A percentile compares a stretch with the other conserved stretches of the same genome.
These are phyloP conservation scores for Cicer yamashitae DNA, from an alignment of 306 rosid genomes.

Conservation along the genomic window DNA sequence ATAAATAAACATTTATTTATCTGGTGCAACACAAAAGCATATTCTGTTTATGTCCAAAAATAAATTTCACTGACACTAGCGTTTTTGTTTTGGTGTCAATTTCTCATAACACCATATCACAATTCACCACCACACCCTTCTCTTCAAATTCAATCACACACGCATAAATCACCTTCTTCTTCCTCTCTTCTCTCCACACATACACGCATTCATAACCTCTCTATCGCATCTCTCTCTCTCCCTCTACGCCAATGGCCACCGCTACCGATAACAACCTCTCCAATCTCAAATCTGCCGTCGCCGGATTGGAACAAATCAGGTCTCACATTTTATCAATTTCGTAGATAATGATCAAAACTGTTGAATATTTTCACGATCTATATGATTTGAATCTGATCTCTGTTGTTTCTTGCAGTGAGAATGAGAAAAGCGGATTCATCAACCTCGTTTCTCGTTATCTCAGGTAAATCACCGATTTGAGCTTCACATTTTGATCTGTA, in stretches of 20 bases:
- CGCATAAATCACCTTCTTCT: conserved; percentile 6
- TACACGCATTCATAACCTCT: background rate
- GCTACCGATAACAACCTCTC: conserved; percentile 59
- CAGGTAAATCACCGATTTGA: conserved; percentile 61
- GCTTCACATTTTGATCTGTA: background rate
- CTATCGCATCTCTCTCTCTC: conserved; percentile 29
- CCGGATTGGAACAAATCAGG: conserved; percentile 85
- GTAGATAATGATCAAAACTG: background rate
- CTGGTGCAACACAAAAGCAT: conserved; percentile 15
- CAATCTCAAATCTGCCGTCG: conserved; percentile 69
- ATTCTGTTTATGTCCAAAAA: conserved; percentile 15
- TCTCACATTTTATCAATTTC: conserved; percentile 30
- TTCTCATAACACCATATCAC: background rate
- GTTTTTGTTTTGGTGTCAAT: conserved; percentile 24
- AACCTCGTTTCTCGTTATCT: conserved; percentile 89
- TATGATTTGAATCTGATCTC: conserved; percentile 42
- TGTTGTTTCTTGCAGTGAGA: conserved; percentile 59
- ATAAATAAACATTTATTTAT: background rate
- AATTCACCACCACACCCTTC: background rate
- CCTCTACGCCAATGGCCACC: conserved; percentile 62
- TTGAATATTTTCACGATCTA: background rate
- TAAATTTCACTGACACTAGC: background rate
- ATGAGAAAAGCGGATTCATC: conserved; percentile 87
- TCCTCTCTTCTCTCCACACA: background rate
- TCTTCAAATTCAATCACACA: background rate